Conservation (phyloP, 2,329 filamentous ascomycete species). For the Aspergillus neotritici region DNA sequence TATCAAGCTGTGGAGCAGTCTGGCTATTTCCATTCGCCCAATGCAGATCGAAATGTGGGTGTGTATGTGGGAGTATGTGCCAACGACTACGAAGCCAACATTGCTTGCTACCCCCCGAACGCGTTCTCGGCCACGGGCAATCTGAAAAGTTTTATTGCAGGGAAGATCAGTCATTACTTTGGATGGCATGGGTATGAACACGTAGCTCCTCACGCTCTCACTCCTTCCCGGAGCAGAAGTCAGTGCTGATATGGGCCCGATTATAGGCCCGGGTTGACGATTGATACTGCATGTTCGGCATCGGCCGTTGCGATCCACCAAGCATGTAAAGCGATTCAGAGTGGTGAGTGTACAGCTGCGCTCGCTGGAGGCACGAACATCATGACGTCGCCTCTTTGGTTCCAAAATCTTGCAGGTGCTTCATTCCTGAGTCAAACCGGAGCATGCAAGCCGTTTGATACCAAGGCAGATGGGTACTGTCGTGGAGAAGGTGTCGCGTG, state of each 20-base stretch:
- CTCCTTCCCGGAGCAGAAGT: too few species aligned
- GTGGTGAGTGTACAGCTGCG: constrained; percentile 1
- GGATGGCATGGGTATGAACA: too few species aligned
- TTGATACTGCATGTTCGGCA: constrained; percentile 22
- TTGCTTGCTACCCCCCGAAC: constrained; percentile 22
- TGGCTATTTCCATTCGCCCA: constrained; percentile 19
- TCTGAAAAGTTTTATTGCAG: constrained; percentile 17
- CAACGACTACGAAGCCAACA: constrained; percentile 26
- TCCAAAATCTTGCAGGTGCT: constrained; percentile 2
- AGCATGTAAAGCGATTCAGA: constrained; percentile 1
- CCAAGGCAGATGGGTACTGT: constrained; percentile 6
- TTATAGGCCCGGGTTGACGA: background rate
- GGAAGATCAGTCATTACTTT: too few species aligned
- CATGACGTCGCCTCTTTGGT: constrained; percentile 19
- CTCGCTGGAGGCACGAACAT: constrained; percentile 30
- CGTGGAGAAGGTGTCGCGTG: constrained; percentile 4
- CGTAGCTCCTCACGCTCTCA: too few species aligned
- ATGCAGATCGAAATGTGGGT: constrained; percentile 15
- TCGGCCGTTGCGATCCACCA: constrained; percentile 6
- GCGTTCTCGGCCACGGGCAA: constrained; percentile 23
- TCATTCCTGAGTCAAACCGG: constrained; percentile 3
- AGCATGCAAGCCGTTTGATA: constrained; percentile 6
- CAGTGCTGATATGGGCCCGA: too few species aligned
- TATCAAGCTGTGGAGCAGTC: constrained; percentile 31
- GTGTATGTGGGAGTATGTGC: constrained; percentile 23